Evolutionary conservation across 2,329 filamentous ascomycete genomes (phyloP), one percentile per base, ranked within the genome.

Genomic region (Neofusicoccum cordaticola): DNA sequence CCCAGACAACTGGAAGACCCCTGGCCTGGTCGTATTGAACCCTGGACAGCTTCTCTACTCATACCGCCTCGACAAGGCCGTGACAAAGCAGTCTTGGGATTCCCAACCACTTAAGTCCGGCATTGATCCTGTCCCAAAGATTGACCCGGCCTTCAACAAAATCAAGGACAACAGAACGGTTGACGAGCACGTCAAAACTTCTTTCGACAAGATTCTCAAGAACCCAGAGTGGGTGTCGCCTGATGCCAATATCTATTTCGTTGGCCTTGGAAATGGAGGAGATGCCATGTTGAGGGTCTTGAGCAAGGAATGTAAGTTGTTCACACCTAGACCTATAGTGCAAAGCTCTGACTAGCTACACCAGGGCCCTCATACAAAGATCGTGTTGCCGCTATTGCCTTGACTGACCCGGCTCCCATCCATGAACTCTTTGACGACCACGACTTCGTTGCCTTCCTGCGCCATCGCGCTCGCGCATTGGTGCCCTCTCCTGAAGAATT

Each of bases 31-130:
- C 34, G 80, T 97, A 31, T 86, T 92, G 51, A 97, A 97, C 73
- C 82, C 87, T 3, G 92, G 91, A 4, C 88, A 96, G 77, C 80
- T 91, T 17, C 81, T 88, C 70, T 97, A 92, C 88, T 91, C 90
- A 74, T 86, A 90, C 45, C 83, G 85, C 60, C 83, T 83, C 1
- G 78, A 83, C 60, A 83, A 84, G 56, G 82, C 87, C 0, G 80
- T 96, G 66, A 90, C 86, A 0, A 74, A 83, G 1, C 72, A 73
- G 0, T 83, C 82, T 2, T 90, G 89, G 81, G 73, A 80, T 7
- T 82, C 81, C 1, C 77, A 89, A 50, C 88, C 88, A 0, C 84
- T 88, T 69, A 80, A 82, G 64, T 90, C 86, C 53, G 83, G 87
- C 4, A 41, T 61, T 8, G 41, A 51, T 44, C 52, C 45, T 19